phyloP scores from a whole-genome alignment of 192 early-diverging fungal genomes.

The Phlyctochytrium arcticum region DNA sequence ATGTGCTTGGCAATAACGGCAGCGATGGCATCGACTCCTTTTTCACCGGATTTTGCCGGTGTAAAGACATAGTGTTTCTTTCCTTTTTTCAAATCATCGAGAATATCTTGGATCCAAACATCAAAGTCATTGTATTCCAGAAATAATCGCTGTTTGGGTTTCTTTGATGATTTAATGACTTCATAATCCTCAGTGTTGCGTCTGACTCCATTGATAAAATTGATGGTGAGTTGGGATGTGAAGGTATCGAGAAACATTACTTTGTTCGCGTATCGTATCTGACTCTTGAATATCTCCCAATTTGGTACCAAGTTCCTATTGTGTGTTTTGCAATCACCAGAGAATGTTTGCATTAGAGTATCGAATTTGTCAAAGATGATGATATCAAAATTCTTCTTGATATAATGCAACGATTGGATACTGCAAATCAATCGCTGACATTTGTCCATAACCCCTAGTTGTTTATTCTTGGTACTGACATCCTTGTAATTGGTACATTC shows the following conservation, averaged over 20 bases:
- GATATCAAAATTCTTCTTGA: neutral
- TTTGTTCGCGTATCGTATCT: constrained; percentile 1
- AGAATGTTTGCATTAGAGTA: constrained; percentile 11
- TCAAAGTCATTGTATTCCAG: constrained; percentile 1
- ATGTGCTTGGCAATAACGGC: neutral
- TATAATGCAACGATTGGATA: constrained; percentile 18
- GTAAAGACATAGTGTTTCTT: constrained; percentile 21
- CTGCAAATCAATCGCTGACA: constrained; percentile 7
- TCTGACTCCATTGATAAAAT: constrained; percentile 1
- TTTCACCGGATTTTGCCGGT: neutral
- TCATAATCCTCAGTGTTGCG: neutral
- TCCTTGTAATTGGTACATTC: constrained; percentile 12
- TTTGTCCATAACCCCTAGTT: neutral
- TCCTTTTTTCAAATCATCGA: neutral
- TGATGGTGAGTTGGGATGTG: neutral
- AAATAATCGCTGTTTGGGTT: neutral
- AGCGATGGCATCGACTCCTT: constrained; percentile 1
- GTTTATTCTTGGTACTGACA: neutral
- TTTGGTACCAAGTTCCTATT: neutral
- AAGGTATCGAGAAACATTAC: constrained; percentile 20
- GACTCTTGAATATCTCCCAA: neutral
- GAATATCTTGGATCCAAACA: constrained; percentile 1
- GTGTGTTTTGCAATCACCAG: neutral
- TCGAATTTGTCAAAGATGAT: constrained; percentile 8
- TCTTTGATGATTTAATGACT: neutral